A percentile compares a stretch with the other conserved stretches of the same genome.
phyloP scores from a whole-genome alignment of 257 asterid species.

The Rauvolfia tetraphylla region DNA sequence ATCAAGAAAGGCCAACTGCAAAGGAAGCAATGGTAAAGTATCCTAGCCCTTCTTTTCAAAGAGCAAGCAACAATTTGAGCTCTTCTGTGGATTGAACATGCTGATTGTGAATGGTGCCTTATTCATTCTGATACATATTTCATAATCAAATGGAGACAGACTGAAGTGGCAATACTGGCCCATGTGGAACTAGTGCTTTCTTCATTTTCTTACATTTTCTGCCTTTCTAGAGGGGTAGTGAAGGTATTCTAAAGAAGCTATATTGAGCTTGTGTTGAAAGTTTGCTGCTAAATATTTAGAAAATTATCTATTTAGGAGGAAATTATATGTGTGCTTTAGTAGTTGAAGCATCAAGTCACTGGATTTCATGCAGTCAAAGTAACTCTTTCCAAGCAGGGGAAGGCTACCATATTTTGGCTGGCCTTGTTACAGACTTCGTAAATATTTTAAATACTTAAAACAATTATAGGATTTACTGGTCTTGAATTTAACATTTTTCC shows the following conservation, averaged over 20 bases:
- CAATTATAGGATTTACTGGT: neutral
- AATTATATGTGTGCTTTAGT: neutral
- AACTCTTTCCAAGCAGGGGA: neutral
- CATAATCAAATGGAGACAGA: slow-evolving; percentile 1
- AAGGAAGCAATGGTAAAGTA: slow-evolving; percentile 88
- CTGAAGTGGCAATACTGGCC: neutral
- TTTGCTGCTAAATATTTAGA: neutral
- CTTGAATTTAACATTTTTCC: neutral
- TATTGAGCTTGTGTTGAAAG: neutral
- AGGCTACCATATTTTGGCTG: neutral
- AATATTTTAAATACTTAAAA: neutral
- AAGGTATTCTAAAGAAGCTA: neutral
- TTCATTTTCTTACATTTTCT: neutral
- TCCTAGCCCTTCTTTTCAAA: neutral
- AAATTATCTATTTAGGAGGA: neutral
- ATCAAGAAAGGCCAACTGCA: slow-evolving; percentile 93
- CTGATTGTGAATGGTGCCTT: neutral
- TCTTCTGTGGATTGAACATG: neutral
- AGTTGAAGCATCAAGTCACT: neutral
- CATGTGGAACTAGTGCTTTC: neutral
- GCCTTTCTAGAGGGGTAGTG: neutral
- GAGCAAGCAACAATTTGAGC: neutral
- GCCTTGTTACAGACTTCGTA: neutral
- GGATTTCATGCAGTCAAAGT: neutral
- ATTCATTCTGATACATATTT: neutral